Base-by-base conservation (phyloP, 352 stramenopile species). In the Pythium rhizo-oryzae region DNA sequence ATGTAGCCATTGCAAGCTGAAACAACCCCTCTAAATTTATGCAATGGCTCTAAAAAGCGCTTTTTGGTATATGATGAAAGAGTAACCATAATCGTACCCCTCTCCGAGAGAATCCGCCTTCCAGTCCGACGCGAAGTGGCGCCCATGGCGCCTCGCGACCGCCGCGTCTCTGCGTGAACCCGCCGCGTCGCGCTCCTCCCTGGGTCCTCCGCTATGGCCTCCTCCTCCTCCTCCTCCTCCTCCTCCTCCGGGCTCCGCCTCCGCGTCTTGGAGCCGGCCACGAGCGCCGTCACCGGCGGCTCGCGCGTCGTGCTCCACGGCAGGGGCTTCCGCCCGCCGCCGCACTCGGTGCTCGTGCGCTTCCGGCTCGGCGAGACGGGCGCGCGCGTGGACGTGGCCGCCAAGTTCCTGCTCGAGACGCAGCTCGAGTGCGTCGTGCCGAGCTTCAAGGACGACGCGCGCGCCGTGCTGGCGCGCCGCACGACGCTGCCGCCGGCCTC, bases 331-430 rank as follows among this genome's bases (percentile, higher is more conserved):
- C 78, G 78, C 4, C 73, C 84, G 33, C 60, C 57, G 30, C 84
- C 81, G 53, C 84, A 92, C 70, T 88, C 84, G 55, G 77, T 92
- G 53, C 69, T 76, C 19, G 81, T 92, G 52, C 80, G 81, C 33
- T 87, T 90, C 60, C 75, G 71, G 13, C 60, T 89, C 51, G 21
- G 69, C 2, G 62, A 77, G 21, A 64, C 78, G 8, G 71, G 64
- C 35, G 19, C 59, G 12, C 67, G 71, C 25, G n/a, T 81, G 12
- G 81, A 92, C 55, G 73, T 90, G 19, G 28, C 41, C 15, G 83
- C 70, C 13, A 70, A 58, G 11, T 92, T 87, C 62, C 43, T 90
- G 25, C 59, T 85, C 2, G 81, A 90, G 46, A 80, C 80, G 33
- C 83, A 92, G 56, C 66, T 92, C 21, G 77, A 89, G 54, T 90